A percentile compares a stretch with the other conserved stretches of the same genome.
phyloP scores from a whole-genome alignment of 2,329 filamentous ascomycete species.

The Diaporthe velutina region DNA sequence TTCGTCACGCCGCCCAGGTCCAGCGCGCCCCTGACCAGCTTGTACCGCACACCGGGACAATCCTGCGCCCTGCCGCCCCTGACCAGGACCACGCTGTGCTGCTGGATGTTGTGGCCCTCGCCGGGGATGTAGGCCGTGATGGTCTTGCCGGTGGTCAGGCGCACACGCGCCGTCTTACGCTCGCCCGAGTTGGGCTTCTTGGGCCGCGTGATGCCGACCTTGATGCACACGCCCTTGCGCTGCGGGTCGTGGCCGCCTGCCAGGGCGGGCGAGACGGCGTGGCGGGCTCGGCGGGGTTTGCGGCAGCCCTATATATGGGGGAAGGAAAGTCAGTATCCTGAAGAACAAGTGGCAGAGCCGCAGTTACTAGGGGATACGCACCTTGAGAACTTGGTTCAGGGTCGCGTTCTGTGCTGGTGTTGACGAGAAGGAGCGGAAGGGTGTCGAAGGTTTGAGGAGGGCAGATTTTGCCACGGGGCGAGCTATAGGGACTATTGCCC shows the following conservation, averaged over 20 bases:
- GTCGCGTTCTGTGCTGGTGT: constrained; percentile 70
- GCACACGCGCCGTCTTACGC: constrained; percentile 92
- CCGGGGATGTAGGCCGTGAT: constrained; percentile 96
- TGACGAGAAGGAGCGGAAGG: constrained; percentile 51
- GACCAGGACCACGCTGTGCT: constrained; percentile 98
- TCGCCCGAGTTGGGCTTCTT: constrained; percentile 99
- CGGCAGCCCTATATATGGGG: constrained; percentile 80
- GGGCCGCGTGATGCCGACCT: constrained; percentile 92
- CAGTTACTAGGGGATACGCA: constrained; percentile 46
- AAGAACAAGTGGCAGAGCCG: not conserved
- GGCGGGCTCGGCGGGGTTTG: constrained; percentile 82
- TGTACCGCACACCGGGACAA: constrained; percentile 98
- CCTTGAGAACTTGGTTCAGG: constrained; percentile 78
- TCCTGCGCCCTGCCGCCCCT: constrained; percentile 93
- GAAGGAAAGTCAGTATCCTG: constrained; percentile 35
- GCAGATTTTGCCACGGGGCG: constrained; percentile 42
- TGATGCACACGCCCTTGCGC: constrained; percentile 95
- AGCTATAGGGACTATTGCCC: constrained; percentile 34
- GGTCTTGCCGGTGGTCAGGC: constrained; percentile 87
- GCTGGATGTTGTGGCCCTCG: constrained; percentile 98
- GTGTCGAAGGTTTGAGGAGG: constrained; percentile 42
- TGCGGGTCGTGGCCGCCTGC: constrained; percentile 76
- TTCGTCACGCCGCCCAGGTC: constrained; percentile 96
- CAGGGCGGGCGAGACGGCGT: constrained; percentile 89
- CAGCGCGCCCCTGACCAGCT: constrained; percentile 89